Percentiles rank a stretch among this genome's conserved stretches.
phyloP scores from a whole-genome alignment of 768 basidiomycete genomes.

The Kwoniella sp. region DNA sequence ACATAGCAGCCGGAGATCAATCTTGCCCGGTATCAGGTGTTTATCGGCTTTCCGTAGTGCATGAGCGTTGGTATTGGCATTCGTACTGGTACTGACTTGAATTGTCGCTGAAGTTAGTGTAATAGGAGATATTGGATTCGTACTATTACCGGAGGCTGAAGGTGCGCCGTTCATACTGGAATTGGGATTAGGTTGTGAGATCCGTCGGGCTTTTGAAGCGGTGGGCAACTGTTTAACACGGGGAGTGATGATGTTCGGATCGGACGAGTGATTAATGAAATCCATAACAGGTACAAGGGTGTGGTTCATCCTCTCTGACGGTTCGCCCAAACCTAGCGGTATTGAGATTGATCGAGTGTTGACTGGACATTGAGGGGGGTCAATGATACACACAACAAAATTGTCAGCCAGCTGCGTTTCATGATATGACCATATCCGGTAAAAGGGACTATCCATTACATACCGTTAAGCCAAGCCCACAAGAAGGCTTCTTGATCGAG shows the following conservation, averaged over 20 bases:
- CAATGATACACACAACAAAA: too few relatives aligned
- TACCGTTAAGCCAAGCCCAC: constrained; percentile 93
- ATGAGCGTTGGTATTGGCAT: constrained; percentile 1
- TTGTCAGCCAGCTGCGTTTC: too few relatives aligned
- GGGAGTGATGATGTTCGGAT: constrained; percentile 33
- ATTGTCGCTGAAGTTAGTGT: constrained; percentile 52
- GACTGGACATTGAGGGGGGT: too few relatives aligned
- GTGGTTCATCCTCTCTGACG: constrained; percentile 71
- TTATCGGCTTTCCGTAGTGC: constrained; percentile 27
- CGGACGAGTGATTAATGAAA: constrained; percentile 75
- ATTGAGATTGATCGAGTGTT: constrained; percentile 84
- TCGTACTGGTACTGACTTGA: constrained; percentile 57
- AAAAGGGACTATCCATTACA: too few relatives aligned
- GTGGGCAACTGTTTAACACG: constrained; percentile 52
- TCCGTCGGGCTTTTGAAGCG: constrained; percentile 45
- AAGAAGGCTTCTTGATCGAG: constrained; percentile 61
- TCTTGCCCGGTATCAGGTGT: constrained; percentile 35
- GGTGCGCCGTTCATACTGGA: background rate
- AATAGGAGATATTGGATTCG: background rate
- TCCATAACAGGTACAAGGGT: constrained; percentile 88
- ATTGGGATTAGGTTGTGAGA: background rate
- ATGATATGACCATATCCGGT: too few relatives aligned
- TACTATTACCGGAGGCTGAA: constrained; percentile 42
- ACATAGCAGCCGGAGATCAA: constrained; percentile 58
- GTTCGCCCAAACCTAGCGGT: constrained; percentile 53